These are phyloP conservation scores for Alternaria solani DNA, from an alignment of 2,329 filamentous ascomycete genomes.

Conservation along the genomic window DNA sequence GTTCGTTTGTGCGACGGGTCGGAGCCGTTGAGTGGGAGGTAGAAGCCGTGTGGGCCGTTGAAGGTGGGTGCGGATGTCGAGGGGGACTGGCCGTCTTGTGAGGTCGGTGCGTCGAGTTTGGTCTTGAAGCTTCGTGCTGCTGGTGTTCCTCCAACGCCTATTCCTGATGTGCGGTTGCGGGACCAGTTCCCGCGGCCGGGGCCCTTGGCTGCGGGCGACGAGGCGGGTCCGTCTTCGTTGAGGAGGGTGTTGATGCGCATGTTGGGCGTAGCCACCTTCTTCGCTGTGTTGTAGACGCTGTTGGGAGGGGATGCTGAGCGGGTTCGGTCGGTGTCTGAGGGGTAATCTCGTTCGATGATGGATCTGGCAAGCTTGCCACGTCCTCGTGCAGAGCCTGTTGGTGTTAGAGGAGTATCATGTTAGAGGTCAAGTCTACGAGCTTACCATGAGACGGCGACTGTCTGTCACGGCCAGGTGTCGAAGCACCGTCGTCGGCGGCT, in stretches of 20 bases:
- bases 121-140: constrained; percentile 46
- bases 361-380: constrained; percentile 47
- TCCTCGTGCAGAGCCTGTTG: constrained; percentile 46
- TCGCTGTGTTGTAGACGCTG: constrained; percentile 50
- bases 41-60: constrained; percentile 62
- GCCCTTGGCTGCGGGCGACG: constrained; percentile 52
- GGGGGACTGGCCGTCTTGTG: constrained; percentile 46
- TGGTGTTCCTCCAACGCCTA: constrained; percentile 17
- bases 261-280: constrained; percentile 49
- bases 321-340: constrained; percentile 57
- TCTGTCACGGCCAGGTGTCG: constrained; percentile 50
- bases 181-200: constrained; percentile 61
- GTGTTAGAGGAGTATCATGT: background rate
- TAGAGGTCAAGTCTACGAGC: background rate
- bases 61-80: constrained; percentile 46
- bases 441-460: constrained; percentile 52
- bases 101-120: constrained; percentile 41
- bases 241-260: constrained; percentile 60
- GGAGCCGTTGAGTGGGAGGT: constrained; percentile 61
- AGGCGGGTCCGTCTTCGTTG: constrained; percentile 52
- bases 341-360: constrained; percentile 48
- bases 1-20: constrained; percentile 62
- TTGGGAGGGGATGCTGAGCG: constrained; percentile 55
- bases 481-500: constrained; percentile 50
- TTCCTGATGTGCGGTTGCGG: constrained; percentile 42